Evolutionary conservation across 768 basidiomycete species (phyloP).

Genomic region (Suillus subalutaceus): DNA sequence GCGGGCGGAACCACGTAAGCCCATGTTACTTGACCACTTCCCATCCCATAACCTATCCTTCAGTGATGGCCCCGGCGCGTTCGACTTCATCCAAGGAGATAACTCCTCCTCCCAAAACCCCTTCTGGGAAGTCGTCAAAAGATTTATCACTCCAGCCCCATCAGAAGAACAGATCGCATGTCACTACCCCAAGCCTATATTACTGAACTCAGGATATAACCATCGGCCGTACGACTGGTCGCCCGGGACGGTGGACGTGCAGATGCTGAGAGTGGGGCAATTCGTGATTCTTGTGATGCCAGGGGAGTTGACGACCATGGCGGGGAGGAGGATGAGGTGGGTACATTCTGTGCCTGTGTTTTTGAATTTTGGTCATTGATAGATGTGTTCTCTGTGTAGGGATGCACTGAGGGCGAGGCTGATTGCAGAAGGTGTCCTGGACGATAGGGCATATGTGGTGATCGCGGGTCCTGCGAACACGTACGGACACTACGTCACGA

Average conservation of each 20-base stretch:
- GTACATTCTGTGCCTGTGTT: constrained; percentile 20
- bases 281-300: constrained; percentile 77
- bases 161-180: constrained; percentile 64
- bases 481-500: constrained; percentile 75
- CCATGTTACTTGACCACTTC: not conserved
- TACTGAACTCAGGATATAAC: constrained; percentile 78
- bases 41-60: constrained; percentile 3
- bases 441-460: constrained; percentile 72
- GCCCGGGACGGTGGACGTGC: constrained; percentile 71
- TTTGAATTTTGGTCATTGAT: not conserved
- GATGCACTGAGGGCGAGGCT: constrained; percentile 68
- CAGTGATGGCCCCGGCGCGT: constrained; percentile 80
- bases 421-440: constrained; percentile 64
- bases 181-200: constrained; percentile 77
- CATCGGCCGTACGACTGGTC: constrained; percentile 74
- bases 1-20: constrained; percentile 81
- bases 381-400: constrained; percentile 35
- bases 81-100: constrained; percentile 77
- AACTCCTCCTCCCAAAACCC: constrained; percentile 74
- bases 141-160: constrained; percentile 67
- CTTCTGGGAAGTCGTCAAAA: constrained; percentile 82
- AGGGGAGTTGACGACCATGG: constrained; percentile 83
- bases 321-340: constrained; percentile 73
- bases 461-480: constrained; percentile 83
- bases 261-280: constrained; percentile 77